phyloP scores from a whole-genome alignment of 2,329 filamentous ascomycete genomes.

The Diaporthe sp. region DNA sequence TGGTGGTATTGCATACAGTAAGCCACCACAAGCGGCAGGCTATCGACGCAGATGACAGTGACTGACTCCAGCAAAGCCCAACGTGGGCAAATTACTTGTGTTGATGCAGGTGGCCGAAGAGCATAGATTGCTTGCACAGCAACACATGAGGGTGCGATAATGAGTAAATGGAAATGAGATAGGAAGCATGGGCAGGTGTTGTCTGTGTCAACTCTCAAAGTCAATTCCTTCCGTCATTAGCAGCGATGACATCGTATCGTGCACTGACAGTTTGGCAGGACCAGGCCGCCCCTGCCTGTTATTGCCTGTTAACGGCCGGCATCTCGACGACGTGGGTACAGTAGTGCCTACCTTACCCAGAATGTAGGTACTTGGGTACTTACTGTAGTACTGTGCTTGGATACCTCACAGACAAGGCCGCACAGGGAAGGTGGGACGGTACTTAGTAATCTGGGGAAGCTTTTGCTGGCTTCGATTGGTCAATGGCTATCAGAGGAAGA shows the following conservation, averaged over 20 bases:
- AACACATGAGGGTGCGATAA: not conserved
- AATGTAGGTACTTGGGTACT: not conserved
- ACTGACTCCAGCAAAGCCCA: not conserved
- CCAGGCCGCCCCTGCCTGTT: conserved; percentile 29
- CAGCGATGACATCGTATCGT: not conserved
- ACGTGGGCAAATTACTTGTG: not conserved
- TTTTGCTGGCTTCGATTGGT: not conserved
- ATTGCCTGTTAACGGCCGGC: not conserved
- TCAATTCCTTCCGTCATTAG: conserved; percentile 15
- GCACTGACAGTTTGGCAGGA: conserved; percentile 30
- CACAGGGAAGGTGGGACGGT: not conserved
- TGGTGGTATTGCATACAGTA: conserved; percentile 4
- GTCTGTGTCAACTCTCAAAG: too few species aligned
- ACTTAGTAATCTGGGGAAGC: conserved; percentile 34
- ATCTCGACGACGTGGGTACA: too few species aligned
- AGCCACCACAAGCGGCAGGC: not conserved
- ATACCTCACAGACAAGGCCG: not conserved
- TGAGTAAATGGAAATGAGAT: not conserved
- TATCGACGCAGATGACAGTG: not conserved
- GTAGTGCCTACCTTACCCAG: not conserved
- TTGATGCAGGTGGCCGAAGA: not conserved
- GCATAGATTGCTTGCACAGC: not conserved
- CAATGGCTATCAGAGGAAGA: not conserved
- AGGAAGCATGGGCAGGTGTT: not conserved
- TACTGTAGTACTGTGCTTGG: not conserved